These are phyloP conservation scores for Exophiala mesophila DNA, from an alignment of 2,329 filamentous ascomycete genomes.

Conservation along the genomic window DNA sequence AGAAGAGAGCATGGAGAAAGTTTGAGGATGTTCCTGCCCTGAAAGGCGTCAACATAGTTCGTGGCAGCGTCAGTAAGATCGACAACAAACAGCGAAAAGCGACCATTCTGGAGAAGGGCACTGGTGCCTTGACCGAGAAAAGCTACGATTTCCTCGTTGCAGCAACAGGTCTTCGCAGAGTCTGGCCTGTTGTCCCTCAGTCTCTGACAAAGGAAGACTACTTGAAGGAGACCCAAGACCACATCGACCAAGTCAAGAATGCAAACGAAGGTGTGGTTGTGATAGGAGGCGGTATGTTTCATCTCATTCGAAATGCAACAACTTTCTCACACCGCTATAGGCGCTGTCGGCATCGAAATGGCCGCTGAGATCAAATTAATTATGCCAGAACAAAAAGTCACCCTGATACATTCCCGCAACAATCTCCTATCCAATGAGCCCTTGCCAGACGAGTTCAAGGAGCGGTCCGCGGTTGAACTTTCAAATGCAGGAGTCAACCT, in stretches of 20 bases:
- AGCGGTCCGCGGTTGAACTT: slow-evolving; percentile 55
- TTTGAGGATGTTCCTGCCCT: slow-evolving; percentile 64
- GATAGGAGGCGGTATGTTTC: slow-evolving; percentile 60
- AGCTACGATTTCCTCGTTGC: slow-evolving; percentile 72
- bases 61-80: slow-evolving; percentile 59
- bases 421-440: slow-evolving; percentile 69
- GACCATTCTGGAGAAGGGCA: slow-evolving; percentile 48
- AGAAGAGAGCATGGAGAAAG: slow-evolving; percentile 64
- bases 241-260: slow-evolving; percentile 52
- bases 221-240: slow-evolving; percentile 55
- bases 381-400: slow-evolving; percentile 62
- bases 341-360: slow-evolving; percentile 75
- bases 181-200: slow-evolving; percentile 69
- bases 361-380: slow-evolving; percentile 69
- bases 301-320: neutral
- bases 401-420: slow-evolving; percentile 66
- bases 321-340: slow-evolving; percentile 2
- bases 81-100: slow-evolving; percentile 58
- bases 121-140: slow-evolving; percentile 37
- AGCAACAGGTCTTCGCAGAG: slow-evolving; percentile 63
- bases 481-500: slow-evolving; percentile 61
- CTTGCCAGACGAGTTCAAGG: slow-evolving; percentile 65
- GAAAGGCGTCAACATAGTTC: slow-evolving; percentile 59
- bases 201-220: slow-evolving; percentile 58
- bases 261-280: slow-evolving; percentile 60